Conservation (phyloP, 2,329 filamentous ascomycete species). For the Mariannaea sp. region DNA sequence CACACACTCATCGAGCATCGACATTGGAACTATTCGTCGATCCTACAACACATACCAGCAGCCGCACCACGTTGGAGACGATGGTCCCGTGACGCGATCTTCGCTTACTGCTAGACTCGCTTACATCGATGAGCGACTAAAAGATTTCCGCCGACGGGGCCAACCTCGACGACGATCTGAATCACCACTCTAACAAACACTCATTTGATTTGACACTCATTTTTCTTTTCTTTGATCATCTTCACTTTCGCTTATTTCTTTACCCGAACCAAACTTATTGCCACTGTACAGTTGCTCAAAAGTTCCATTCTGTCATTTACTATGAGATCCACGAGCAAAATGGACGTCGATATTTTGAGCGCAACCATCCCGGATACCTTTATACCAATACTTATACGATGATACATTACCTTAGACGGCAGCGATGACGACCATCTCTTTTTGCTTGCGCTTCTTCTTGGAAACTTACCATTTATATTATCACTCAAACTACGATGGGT, state of each 20-base stretch:
- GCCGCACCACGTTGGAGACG: constrained; percentile 52
- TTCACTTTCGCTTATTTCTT: background rate
- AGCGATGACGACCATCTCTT: constrained; percentile 25
- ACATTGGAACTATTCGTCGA: constrained; percentile 51
- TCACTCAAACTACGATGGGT: too few relatives aligned
- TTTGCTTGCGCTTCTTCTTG: background rate
- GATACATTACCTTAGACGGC: constrained; percentile 37
- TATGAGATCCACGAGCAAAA: constrained; percentile 36
- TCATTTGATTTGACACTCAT: too few relatives aligned
- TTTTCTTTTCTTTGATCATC: too few relatives aligned
- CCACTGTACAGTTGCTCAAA: constrained; percentile 28
- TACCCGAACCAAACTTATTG: constrained; percentile 2
- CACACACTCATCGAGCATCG: constrained; percentile 52
- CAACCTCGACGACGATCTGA: constrained; percentile 51
- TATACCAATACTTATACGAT: constrained; percentile 31
- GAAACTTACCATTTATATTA: too few relatives aligned
- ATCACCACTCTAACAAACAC: constrained; percentile 55
- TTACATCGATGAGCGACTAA: constrained; percentile 63
- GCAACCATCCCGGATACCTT: constrained; percentile 29
- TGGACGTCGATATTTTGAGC: constrained; percentile 26
- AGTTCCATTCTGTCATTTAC: constrained; percentile 30
- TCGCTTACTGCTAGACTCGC: constrained; percentile 58
- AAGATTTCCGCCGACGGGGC: constrained; percentile 56
- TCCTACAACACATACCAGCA: constrained; percentile 65
- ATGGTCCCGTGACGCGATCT: constrained; percentile 44